Percentiles rank a stretch among this genome's conserved stretches.
Conservation (phyloP, 805 yeast species). For the Kuraishia molischiana region DNA sequence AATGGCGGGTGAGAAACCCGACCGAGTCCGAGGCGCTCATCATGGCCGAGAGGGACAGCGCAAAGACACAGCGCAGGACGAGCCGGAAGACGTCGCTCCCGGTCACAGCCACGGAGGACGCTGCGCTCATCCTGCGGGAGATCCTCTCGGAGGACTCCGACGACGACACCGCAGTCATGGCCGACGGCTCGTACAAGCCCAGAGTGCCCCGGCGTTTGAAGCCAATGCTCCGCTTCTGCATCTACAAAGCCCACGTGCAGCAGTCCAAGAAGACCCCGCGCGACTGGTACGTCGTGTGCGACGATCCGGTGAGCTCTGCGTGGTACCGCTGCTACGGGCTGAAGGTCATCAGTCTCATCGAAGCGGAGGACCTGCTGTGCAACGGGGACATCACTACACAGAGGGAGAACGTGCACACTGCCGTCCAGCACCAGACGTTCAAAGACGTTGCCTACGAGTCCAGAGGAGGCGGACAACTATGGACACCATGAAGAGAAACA, state of each 20-base stretch:
- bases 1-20: conserved; percentile 36
- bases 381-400: conserved; percentile 10
- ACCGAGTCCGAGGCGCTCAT: conserved; percentile 12
- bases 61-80: neutral
- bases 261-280: conserved; percentile 16
- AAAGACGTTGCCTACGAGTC: conserved; percentile 46
- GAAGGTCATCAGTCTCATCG: conserved; percentile 32
- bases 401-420: conserved; percentile 5
- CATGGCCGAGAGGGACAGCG: neutral
- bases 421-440: conserved; percentile 30
- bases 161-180: conserved; percentile 1
- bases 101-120: conserved; percentile 1
- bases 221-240: conserved; percentile 46
- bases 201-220: conserved; percentile 44
- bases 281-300: conserved; percentile 56
- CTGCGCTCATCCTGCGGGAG: neutral
- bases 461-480: conserved; percentile 49
- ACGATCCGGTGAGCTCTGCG: conserved; percentile 40
- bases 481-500: conserved; percentile 39
- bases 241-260: conserved; percentile 40
- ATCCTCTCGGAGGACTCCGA: neutral
- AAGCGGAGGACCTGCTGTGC: neutral
- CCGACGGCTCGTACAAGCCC: conserved; percentile 17
- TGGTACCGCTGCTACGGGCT: conserved; percentile 50
- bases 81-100: neutral